These are phyloP conservation scores for Hibiscus mutabilis DNA, from an alignment of 345 rosid species.

Conservation along the genomic window DNA sequence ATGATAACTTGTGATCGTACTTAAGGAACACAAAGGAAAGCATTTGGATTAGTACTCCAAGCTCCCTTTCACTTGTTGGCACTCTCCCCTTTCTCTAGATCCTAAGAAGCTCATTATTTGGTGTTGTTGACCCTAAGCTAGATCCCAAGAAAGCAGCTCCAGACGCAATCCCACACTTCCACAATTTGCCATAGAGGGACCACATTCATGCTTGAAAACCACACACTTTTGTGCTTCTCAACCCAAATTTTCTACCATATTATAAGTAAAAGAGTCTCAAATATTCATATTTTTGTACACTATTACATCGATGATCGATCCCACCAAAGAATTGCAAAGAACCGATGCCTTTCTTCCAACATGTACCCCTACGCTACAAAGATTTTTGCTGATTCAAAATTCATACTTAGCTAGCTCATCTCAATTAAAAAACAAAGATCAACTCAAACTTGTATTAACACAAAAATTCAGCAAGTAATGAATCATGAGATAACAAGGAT, in stretches of 20 bases:
- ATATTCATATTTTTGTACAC: not conserved
- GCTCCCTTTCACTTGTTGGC: not conserved
- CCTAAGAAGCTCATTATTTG: not conserved
- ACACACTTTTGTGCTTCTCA: not conserved
- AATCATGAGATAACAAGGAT: conserved; percentile 6
- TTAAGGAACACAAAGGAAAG: not conserved
- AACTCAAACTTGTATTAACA: not conserved
- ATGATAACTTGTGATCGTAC: not conserved
- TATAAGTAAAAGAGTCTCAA: not conserved
- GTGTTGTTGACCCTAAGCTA: not conserved
- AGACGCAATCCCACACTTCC: not conserved
- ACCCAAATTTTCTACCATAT: not conserved
- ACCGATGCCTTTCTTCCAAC: not conserved
- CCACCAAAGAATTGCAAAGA: not conserved
- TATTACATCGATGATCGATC: not conserved
- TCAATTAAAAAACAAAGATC: not conserved
- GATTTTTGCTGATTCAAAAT: not conserved
- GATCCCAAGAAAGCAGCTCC: not conserved
- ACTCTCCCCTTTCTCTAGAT: not conserved
- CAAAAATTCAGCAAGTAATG: not conserved
- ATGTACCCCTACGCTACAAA: not conserved
- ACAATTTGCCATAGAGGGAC: not conserved
- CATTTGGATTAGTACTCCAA: not conserved
- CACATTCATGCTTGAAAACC: not conserved
- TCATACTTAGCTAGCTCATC: not conserved